phyloP scores from a whole-genome alignment of 1,139 yeast species.

The Geotrichum bryndzae region DNA sequence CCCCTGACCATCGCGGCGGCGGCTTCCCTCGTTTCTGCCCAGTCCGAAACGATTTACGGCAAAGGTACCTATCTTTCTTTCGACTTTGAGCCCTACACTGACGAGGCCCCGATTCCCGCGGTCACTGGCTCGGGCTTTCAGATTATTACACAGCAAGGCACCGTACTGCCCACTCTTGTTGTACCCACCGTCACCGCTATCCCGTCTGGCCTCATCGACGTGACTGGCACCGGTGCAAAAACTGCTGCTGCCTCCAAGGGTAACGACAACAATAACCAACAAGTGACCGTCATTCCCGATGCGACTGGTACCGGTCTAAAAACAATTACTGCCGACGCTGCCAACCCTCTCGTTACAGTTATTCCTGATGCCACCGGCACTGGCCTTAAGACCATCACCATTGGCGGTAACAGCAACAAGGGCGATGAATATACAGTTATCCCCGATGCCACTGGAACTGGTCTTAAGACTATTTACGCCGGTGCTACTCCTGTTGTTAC shows the following conservation, averaged over 20 bases:
- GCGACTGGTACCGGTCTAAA: background rate
- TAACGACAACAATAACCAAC: background rate
- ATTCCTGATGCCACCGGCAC: background rate
- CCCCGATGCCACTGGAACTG: background rate
- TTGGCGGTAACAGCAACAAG: background rate
- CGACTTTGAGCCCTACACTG: slow-evolving; percentile 8
- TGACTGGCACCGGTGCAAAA: background rate
- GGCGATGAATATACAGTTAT: background rate
- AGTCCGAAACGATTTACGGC: slow-evolving; percentile 1
- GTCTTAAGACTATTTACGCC: background rate
- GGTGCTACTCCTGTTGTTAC: background rate
- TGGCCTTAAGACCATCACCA: background rate
- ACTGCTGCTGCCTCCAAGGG: background rate
- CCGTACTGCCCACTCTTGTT: slow-evolving; percentile 2
- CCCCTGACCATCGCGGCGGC: background rate
- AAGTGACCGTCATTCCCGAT: background rate
- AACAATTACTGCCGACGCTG: background rate
- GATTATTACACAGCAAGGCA: slow-evolving; percentile 9
- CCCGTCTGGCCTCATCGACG: background rate
- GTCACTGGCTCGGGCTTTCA: background rate
- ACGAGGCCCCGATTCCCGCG: background rate
- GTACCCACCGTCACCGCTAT: background rate
- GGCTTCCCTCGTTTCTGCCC: background rate
- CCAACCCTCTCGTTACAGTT: background rate
- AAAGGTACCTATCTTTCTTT: slow-evolving; percentile 8